Evolutionary conservation across 129 eudicot genomes (phyloP), one percentile per base, ranked within the genome.

Genomic region (Lactuca saligna): DNA sequence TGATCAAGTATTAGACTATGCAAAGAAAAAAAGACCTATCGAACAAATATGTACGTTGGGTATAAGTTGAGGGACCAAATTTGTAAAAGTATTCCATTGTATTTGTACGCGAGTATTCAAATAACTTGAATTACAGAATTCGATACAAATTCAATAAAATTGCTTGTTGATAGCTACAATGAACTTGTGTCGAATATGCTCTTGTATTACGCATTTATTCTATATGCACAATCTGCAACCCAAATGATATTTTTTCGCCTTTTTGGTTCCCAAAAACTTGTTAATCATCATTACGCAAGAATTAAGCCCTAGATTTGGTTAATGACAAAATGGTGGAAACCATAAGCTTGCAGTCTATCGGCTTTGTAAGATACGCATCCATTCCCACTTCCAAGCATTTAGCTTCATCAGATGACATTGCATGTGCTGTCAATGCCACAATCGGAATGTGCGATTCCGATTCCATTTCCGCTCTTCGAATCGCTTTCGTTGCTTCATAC

Each of bases 331-430:
- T 89, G 63, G 99, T 93, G 70, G 88, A 87, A 50, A 84, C 87
- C 99, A 93, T 89, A 59, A 89, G 86, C 71, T 93, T 87, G 72
- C 91, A 73, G 79, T 93, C 93, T 48, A 93, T 93, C 17, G 99
- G 97, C 79, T 93, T 93, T 32, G 99, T 93, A 44, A 93, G 78
- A 75, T 93, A 93, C 17, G 99, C 97, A 85, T 93, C 99, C 99
- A 93, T 93, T 5, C 99, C 99, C 57, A 93, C 99, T 68, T 93
- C 79, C 64, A 93, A 81, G 81, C 99, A 93, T 78, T 87, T 89
- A 34, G 88, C 91, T 77, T 93, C 97, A 74, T 93, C 98, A 17
- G 85, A 93, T 70, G 90, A 84, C 98, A 93, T 93, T 14, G 98
- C 98, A 72, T 93, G 98, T 53, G 98, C 95, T 41, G 98, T 93